These are phyloP conservation scores for Copromyces sp. DNA, from an alignment of 495 filamentous ascomycete genomes.

Conservation along the genomic window DNA sequence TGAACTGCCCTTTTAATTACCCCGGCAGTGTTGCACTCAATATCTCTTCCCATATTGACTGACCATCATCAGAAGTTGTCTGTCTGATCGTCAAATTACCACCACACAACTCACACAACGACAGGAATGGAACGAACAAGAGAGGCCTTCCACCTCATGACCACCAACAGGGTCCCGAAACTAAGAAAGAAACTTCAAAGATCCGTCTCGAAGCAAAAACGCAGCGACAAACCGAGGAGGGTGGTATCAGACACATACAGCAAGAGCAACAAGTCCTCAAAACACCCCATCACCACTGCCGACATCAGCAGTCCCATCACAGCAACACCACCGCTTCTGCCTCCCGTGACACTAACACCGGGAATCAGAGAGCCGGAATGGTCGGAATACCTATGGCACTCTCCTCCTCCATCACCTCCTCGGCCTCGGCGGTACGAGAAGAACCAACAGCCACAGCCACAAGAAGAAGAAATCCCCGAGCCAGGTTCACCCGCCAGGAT, in stretches of 20 bases:
- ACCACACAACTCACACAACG: neutral
- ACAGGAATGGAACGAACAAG: constrained; percentile 26
- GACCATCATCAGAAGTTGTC: neutral
- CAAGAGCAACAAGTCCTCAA: constrained; percentile 14
- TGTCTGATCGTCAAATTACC: neutral
- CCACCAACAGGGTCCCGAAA: constrained; percentile 20
- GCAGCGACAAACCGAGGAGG: constrained; percentile 9
- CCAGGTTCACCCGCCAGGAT: constrained; percentile 17
- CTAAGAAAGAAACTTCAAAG: constrained; percentile 36
- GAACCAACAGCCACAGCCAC: constrained; percentile 1
- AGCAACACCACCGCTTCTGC: constrained; percentile 8
- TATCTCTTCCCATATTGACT: neutral
- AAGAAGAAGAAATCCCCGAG: constrained; percentile 6
- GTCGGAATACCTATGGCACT: constrained; percentile 26
- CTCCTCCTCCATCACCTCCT: constrained; percentile 1
- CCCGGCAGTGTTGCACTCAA: neutral
- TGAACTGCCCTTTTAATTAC: neutral
- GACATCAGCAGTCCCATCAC: neutral
- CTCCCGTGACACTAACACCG: constrained; percentile 6
- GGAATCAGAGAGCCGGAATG: constrained; percentile 25
- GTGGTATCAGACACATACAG: constrained; percentile 8
- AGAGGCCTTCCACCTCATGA: constrained; percentile 9
- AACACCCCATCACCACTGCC: constrained; percentile 11
- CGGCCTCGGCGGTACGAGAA: neutral
- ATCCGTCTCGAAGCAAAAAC: constrained; percentile 21